Evolutionary conservation across 257 asterid species (phyloP).

Genomic region (Phtheirospermum japonicum): DNA sequence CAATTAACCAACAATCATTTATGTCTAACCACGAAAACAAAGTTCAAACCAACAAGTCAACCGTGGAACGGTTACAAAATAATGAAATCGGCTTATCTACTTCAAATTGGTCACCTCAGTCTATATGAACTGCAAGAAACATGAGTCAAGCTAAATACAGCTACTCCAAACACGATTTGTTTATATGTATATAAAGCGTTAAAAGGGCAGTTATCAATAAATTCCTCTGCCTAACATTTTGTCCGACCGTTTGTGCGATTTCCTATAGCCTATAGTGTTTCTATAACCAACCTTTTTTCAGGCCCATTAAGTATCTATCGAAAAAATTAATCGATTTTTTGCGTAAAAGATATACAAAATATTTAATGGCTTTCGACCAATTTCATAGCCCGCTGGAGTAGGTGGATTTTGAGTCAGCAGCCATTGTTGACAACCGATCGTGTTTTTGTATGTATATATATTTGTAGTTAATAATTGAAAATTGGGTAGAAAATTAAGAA

Average conservation of each 20-base stretch:
- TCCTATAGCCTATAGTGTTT: background rate
- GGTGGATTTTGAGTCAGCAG: slow-evolving; percentile 26
- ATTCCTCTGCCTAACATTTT: background rate
- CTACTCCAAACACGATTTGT: too few species aligned
- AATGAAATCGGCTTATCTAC: too few species aligned
- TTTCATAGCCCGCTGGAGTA: too few species aligned
- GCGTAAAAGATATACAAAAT: background rate
- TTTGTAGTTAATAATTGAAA: slow-evolving; percentile 13
- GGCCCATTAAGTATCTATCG: slow-evolving; percentile 15
- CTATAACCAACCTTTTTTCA: slow-evolving; percentile 14
- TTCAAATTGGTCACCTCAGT: background rate
- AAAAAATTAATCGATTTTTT: background rate
- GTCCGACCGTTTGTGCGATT: slow-evolving; percentile 25
- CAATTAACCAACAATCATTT: too few species aligned
- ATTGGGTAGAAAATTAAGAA: background rate
- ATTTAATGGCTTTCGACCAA: background rate
- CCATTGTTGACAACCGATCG: slow-evolving; percentile 33
- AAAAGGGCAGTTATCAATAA: slow-evolving; percentile 24
- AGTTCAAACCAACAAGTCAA: too few species aligned
- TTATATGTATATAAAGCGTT: too few species aligned
- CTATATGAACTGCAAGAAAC: too few species aligned
- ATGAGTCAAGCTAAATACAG: background rate
- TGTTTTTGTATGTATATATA: background rate
- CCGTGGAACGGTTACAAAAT: too few species aligned
- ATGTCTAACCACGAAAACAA: too few species aligned